Conservation (phyloP, 495 filamentous ascomycete species). For the Aspergillus indologenus region DNA sequence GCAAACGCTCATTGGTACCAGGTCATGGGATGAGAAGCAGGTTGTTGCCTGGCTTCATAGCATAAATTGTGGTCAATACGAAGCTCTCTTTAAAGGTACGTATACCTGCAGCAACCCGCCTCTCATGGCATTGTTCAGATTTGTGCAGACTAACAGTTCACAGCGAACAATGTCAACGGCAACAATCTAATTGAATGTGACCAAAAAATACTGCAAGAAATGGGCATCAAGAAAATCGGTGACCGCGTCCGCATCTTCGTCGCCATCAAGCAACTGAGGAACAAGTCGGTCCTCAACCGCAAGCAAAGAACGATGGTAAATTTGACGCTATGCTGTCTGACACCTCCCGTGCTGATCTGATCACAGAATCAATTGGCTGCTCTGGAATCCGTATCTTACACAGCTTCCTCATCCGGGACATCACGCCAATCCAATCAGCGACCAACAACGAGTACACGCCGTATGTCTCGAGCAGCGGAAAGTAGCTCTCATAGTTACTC, state of each 20-base stretch:
- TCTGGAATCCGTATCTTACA: conserved; percentile 49
- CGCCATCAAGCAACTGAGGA: conserved; percentile 88
- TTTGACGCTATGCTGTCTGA: conserved; percentile 9
- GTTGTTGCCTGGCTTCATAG: conserved; percentile 87
- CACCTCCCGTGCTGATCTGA: conserved; percentile 11
- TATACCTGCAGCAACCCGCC: conserved; percentile 1
- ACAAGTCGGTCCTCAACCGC: conserved; percentile 75
- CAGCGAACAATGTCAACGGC: conserved; percentile 91
- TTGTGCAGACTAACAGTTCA: conserved; percentile 14
- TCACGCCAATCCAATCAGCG: conserved; percentile 57
- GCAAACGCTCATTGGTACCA: conserved; percentile 32
- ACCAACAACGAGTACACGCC: conserved; percentile 61
- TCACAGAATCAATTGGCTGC: conserved; percentile 45
- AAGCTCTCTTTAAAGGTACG: conserved; percentile 77
- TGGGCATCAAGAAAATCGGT: conserved; percentile 97
- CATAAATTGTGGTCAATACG: conserved; percentile 91
- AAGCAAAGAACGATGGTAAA: conserved; percentile 85
- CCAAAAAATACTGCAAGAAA: conserved; percentile 92
- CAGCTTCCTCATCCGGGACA: conserved; percentile 61
- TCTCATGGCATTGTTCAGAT: background rate
- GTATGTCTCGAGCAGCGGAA: conserved; percentile 69
- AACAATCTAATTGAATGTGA: conserved; percentile 96
- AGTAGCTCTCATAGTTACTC: conserved; percentile 28
- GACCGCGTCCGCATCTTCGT: conserved; percentile 93
- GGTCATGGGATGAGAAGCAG: conserved; percentile 84